Base-by-base conservation (phyloP, 2,329 filamentous ascomycete species). In the Aspergillus ustus region DNA sequence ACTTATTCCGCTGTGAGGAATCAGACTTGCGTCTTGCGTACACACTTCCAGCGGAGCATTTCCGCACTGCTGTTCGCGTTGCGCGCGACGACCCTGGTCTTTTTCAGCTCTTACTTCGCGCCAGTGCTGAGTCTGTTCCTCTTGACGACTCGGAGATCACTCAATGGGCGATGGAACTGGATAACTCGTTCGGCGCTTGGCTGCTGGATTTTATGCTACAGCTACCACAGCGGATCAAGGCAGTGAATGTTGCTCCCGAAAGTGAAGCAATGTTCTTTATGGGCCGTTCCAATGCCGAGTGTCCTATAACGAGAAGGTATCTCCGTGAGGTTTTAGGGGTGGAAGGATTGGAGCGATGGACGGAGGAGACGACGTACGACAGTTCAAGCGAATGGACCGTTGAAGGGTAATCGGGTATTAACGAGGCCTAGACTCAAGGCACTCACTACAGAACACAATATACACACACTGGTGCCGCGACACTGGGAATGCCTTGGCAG, bases 41-140 rank as follows among this genome's bases (percentile, higher is more conserved):
- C 53, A 63, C 53, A 1, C 63, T 79, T 2, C 74, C 76, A 1
- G 43, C 69, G 0, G 71, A 76, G 7, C 73, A 78, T 54, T 79
- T 77, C 56, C 56, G 72, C 17, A 70, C 70, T 1, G 76, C 73
- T 5, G 68, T 72, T 1, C 69, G 66, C 1, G 49, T 69, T 13
- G 63, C 68, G n/a, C 69, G 65, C 1, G 55, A 70, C 8, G 69
- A 74, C 37, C 57, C 68, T 1, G 60, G 65, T 0, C 65, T 76
- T 22, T 74, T 80, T 20, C 66, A 72, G 45, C 58, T 72, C 4
- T 69, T 80, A 7, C 40, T 80, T 4, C 77, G 77, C 43, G 70
- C 75, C 11, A 76, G 69, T 46, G 74, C 78, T 0, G 75, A 78
- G 52, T 78, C 76, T 5, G 58, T 79, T 6, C 78, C 78, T 1